Percentiles rank a stretch among this genome's conserved stretches.
Conservation (phyloP, 2,329 filamentous ascomycete species). For the Aspergillus tamarii region DNA sequence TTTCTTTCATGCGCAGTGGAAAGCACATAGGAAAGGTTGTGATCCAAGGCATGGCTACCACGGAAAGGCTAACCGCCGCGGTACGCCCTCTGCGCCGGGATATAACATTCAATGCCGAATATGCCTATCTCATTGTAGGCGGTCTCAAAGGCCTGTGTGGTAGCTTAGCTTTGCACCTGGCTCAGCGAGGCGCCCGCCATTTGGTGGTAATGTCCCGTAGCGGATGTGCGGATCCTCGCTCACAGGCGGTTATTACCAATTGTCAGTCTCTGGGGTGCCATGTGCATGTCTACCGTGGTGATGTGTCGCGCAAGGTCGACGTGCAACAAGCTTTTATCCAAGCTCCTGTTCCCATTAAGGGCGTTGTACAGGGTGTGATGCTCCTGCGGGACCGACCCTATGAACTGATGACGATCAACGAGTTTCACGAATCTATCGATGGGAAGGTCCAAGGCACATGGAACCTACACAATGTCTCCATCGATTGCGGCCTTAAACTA, state of each 20-base stretch:
- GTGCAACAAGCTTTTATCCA: constrained; percentile 13
- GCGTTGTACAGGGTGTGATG: constrained; percentile 24
- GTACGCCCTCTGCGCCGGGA: not conserved
- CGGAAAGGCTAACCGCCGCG: not conserved
- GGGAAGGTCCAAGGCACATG: constrained; percentile 37
- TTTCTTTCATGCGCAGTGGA: constrained; percentile 37
- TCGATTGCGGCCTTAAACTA: constrained; percentile 1
- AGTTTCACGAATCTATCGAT: constrained; percentile 33
- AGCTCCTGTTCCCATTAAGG: constrained; percentile 9
- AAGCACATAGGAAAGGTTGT: constrained; percentile 46
- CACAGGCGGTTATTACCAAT: constrained; percentile 7
- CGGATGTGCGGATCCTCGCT: constrained; percentile 8
- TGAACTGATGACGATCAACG: constrained; percentile 34
- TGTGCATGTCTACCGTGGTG: constrained; percentile 7
- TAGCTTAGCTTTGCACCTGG: constrained; percentile 14
- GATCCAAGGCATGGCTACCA: constrained; percentile 28
- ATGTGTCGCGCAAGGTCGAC: constrained; percentile 16
- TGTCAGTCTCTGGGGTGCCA: constrained; percentile 6
- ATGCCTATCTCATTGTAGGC: constrained; percentile 16
- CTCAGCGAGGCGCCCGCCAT: constrained; percentile 9
- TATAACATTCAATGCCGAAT: not conserved
- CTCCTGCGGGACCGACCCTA: constrained; percentile 20
- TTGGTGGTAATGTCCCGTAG: constrained; percentile 16
- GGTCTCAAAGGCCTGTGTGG: constrained; percentile 19
- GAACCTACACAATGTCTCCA: constrained; percentile 29